Conservation (phyloP, 1,139 yeast species). For the Lodderomyces pseudojiufengensis region DNA sequence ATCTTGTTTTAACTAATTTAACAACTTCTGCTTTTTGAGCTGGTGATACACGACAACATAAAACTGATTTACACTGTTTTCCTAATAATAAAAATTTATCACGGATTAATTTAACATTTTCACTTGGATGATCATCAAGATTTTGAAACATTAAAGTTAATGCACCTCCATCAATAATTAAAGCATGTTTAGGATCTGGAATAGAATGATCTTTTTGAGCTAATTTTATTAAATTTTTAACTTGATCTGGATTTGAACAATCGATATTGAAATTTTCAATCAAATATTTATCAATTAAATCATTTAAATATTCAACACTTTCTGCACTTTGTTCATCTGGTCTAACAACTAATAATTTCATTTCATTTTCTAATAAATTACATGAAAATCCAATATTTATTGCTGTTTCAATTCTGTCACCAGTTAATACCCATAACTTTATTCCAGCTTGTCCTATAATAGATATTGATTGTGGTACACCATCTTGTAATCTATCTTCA, state of each 20-base stretch:
- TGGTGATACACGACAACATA: slow-evolving; percentile 66
- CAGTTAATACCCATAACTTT: slow-evolving; percentile 94
- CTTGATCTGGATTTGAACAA: slow-evolving; percentile 17
- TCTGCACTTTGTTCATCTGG: slow-evolving; percentile 28
- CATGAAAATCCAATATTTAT: slow-evolving; percentile 97
- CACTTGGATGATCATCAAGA: slow-evolving; percentile 17
- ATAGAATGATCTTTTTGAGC: slow-evolving; percentile 50
- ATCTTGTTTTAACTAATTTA: slow-evolving; percentile 45
- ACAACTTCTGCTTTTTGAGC: slow-evolving; percentile 61
- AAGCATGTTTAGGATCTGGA: slow-evolving; percentile 45
- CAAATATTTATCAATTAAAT: slow-evolving; percentile 37
- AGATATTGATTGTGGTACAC: slow-evolving; percentile 93
- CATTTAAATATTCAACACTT: slow-evolving; percentile 27
- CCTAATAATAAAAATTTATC: slow-evolving; percentile 52
- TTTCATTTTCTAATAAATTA: slow-evolving; percentile 77
- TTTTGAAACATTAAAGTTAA: slow-evolving; percentile 39
- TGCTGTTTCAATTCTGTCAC: slow-evolving; percentile 97
- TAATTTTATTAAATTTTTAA: slow-evolving; percentile 32
- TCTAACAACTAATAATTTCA: slow-evolving; percentile 76
- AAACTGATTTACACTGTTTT: slow-evolving; percentile 56
- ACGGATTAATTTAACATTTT: slow-evolving; percentile 18
- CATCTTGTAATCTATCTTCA: slow-evolving; percentile 92
- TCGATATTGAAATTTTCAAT: slow-evolving; percentile 37
- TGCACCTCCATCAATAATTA: slow-evolving; percentile 57
- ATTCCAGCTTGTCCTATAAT: slow-evolving; percentile 86